Base-by-base conservation (phyloP, 345 rosid genomes). In the Atalantia buxifolia region DNA sequence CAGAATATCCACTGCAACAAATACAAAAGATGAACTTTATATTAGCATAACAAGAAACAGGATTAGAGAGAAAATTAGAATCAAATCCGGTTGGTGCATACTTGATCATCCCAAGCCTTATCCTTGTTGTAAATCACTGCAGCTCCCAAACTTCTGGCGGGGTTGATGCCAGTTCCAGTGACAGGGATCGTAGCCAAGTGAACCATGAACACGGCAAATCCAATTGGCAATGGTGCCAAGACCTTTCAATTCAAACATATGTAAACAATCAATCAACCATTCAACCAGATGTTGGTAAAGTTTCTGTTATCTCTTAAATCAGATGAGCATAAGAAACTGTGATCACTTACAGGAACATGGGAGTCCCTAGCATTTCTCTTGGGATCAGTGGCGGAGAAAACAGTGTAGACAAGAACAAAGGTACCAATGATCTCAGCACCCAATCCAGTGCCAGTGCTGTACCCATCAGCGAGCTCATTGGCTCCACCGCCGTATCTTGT, bases 81-180 rank as follows among this genome's bases (percentile, higher is more conserved):
- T 7, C n/a, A 19, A 25, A 33, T 80, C 1, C 14, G 7, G 18
- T 42, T 55, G 6, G 19, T 69, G 69, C 75, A 60, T 84, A 90
- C 92, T 6, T 87, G 92, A 75, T 90, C 90, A 77, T 87, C 85
- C 94, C 92, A 90, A 5, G 89, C 82, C 83, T 87, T 86, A 42
- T 75, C 77, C 72, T 85, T 12, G 80, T 79, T 75, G 81, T 27
- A 90, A 31, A 90, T 82, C 8, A 90, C 90, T 0, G 92, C 92
- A 2, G 92, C 90, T 65, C 92, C 94, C 12, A 90, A 84, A 80
- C 94, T 90, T 40, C 92, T 83, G 12, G 94, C 90, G 18, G 91
- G 92, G 88, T 90, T 90, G 65, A 90, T 90, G 0, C 93, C 92
- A 2, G 92, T 90, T 31, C 94, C 92, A 18, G 94, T 90, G 85